Conservation (phyloP, 805 yeast genomes). For the Metschnikowia matae region DNA sequence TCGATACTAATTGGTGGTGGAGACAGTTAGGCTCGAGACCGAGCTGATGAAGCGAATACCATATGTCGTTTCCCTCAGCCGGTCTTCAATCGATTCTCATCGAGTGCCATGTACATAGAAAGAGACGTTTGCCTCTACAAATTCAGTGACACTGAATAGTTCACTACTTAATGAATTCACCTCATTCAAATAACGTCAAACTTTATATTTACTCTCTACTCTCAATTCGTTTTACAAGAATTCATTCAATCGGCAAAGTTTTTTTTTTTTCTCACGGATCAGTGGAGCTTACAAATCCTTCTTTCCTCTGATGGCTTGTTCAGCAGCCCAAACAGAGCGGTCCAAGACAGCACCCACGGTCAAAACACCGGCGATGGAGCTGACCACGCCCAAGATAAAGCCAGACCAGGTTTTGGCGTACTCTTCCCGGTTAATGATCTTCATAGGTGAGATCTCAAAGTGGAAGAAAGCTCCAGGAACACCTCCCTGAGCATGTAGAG, state of each 20-base stretch:
- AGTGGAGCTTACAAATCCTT: slow-evolving; percentile 41
- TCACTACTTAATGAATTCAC: too few relatives aligned
- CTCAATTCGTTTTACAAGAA: not conserved
- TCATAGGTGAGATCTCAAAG: slow-evolving; percentile 90
- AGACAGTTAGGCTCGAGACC: not conserved
- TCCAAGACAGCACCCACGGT: slow-evolving; percentile 90
- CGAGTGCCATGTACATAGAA: slow-evolving; percentile 9
- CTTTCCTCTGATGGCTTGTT: slow-evolving; percentile 65
- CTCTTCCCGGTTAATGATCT: slow-evolving; percentile 79
- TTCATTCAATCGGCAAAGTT: not conserved
- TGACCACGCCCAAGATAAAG: slow-evolving; percentile 74
- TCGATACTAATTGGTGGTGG: not conserved
- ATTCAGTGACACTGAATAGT: not conserved
- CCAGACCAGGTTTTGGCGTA: slow-evolving; percentile 76
- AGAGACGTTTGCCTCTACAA: not conserved
- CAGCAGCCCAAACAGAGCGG: slow-evolving; percentile 84
- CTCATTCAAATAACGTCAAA: too few relatives aligned
- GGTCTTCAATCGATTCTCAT: not conserved
- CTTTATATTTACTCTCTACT: too few relatives aligned
- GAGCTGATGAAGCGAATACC: not conserved
- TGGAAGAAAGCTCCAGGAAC: slow-evolving; percentile 83
- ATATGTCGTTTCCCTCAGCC: too few relatives aligned
- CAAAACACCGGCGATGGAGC: slow-evolving; percentile 89
- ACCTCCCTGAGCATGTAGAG: slow-evolving; percentile 80
- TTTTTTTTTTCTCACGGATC: too few relatives aligned